phyloP scores from a whole-genome alignment of 495 filamentous ascomycete species.

The Xylaria acuta region DNA sequence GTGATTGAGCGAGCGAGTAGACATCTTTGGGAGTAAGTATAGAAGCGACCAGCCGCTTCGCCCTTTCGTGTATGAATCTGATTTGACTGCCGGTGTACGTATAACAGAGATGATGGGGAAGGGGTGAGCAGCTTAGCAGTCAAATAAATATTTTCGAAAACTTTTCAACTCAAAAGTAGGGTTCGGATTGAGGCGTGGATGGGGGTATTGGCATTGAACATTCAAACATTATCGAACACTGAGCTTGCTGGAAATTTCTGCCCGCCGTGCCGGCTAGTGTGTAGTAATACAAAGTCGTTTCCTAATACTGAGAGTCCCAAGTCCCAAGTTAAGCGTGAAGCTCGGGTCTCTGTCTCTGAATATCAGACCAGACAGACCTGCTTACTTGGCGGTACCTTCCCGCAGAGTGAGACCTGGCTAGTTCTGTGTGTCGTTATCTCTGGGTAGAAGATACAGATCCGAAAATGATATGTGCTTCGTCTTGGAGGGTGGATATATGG shows the following conservation, averaged over 20 bases:
- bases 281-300: conserved; percentile 1
- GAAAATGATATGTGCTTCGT: neutral
- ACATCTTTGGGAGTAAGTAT: neutral
- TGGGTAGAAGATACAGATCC: neutral
- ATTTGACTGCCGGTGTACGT: neutral
- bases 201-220: neutral
- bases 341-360: neutral
- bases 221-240: neutral
- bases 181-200: neutral
- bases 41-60: neutral
- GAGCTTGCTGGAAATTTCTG: neutral
- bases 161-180: neutral
- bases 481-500: neutral
- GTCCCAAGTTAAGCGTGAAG: neutral
- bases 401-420: neutral
- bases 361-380: neutral
- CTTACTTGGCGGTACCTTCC: neutral
- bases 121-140: neutral
- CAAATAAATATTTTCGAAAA: neutral
- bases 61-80: neutral
- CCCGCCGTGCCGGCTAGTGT: neutral
- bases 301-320: neutral
- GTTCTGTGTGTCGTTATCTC: neutral
- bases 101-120: neutral
- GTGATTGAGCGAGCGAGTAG: neutral